Conservation (phyloP, 257 asterid genomes). For the Plantago ovata region DNA sequence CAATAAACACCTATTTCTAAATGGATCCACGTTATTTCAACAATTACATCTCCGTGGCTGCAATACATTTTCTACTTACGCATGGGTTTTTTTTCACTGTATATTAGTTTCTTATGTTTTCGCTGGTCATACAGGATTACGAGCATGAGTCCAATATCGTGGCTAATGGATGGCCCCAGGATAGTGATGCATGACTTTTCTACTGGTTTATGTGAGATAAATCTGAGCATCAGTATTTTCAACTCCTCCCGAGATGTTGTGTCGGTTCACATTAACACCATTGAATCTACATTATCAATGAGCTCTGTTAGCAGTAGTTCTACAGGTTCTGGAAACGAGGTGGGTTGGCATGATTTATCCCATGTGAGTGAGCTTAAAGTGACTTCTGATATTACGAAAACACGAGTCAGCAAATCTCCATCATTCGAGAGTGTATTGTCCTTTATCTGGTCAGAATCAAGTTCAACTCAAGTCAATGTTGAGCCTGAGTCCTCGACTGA, state of each 20-base stretch:
- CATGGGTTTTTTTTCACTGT: not conserved
- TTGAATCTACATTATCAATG: conserved; percentile 34
- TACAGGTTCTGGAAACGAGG: conserved; percentile 55
- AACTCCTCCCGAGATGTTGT: conserved; percentile 58
- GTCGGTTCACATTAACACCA: conserved; percentile 50
- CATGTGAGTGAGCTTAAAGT: conserved; percentile 41
- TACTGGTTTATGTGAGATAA: conserved; percentile 56
- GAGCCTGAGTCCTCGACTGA: conserved; percentile 54
- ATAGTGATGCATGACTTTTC: conserved; percentile 59
- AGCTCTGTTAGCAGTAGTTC: conserved; percentile 27
- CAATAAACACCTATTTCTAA: too few relatives aligned
- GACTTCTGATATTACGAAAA: conserved; percentile 42
- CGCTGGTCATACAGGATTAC: conserved; percentile 39
- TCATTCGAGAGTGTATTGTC: conserved; percentile 47
- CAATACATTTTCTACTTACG: too few relatives aligned
- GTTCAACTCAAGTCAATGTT: conserved; percentile 55
- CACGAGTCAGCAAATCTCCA: conserved; percentile 34
- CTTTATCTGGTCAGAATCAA: conserved; percentile 83
- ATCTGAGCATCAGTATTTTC: conserved; percentile 54
- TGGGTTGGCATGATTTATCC: conserved; percentile 77
- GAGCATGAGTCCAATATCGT: conserved; percentile 72
- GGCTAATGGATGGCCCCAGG: conserved; percentile 75
- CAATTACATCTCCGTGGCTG: too few relatives aligned
- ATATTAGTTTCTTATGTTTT: conserved; percentile 9
- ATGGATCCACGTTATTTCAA: too few relatives aligned